A percentile compares a stretch with the other conserved stretches of the same genome.
Evolutionary conservation across 202 grass and related monocot species (phyloP).

Genomic region (Panicum hallii): DNA sequence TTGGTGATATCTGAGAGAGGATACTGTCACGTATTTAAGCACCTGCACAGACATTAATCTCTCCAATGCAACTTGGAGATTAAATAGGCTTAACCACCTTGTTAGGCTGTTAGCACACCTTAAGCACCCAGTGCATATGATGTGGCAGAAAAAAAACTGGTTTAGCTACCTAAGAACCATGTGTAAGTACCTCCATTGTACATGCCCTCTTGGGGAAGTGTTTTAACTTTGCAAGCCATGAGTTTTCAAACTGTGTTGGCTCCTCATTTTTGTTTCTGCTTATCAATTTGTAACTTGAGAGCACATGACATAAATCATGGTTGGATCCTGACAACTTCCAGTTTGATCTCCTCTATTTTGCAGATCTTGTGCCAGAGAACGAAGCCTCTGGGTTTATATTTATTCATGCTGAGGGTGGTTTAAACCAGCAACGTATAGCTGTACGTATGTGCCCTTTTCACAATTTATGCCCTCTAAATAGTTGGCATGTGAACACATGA

Average conservation of each 20-base stretch:
- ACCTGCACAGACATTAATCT: neutral
- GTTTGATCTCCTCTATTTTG: conserved; percentile 33
- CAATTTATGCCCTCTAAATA: conserved; percentile 5
- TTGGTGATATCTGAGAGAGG: neutral
- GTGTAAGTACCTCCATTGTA: neutral
- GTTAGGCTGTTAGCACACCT: neutral
- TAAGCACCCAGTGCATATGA: neutral
- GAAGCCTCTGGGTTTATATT: conserved; percentile 93
- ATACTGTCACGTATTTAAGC: neutral
- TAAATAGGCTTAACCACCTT: neutral
- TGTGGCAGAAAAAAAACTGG: neutral
- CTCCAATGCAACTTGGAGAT: neutral
- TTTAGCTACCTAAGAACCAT: neutral
- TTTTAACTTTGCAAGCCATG: neutral
- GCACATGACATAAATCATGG: neutral
- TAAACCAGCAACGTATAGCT: conserved; percentile 98
- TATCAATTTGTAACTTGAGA: neutral
- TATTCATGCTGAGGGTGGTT: conserved; percentile 96
- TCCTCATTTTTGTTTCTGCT: neutral
- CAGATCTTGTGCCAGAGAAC: conserved; percentile 83
- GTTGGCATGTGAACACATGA: neutral
- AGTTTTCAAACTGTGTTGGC: conserved; percentile 4
- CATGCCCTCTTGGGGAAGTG: neutral
- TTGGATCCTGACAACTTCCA: conserved; percentile 23
- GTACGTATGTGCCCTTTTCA: conserved; percentile 59